Evolutionary conservation across 306 rosid genomes (phyloP).

Genomic region (Ammopiptanthus mongolicus): DNA sequence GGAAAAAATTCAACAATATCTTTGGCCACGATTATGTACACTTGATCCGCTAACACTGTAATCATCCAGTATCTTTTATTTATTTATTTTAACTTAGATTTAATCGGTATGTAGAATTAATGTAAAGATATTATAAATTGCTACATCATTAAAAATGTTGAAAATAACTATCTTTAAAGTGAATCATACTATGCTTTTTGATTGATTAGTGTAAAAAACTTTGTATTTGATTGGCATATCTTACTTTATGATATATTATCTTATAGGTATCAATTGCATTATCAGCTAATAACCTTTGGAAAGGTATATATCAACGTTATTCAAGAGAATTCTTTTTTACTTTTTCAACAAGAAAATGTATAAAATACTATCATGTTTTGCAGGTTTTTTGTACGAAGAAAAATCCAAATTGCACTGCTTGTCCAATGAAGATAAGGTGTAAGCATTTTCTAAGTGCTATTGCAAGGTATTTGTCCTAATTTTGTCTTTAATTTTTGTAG

Average conservation of each 20-base stretch:
- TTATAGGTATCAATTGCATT: constrained; percentile 69
- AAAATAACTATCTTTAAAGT: too few relatives aligned
- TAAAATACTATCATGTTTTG: background rate
- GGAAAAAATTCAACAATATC: constrained; percentile 58
- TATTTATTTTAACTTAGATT: too few relatives aligned
- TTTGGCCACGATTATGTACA: constrained; percentile 61
- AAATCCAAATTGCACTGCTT: constrained; percentile 61
- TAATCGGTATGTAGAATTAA: too few relatives aligned
- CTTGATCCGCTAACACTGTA: constrained; percentile 48
- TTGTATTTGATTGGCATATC: background rate
- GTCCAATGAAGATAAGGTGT: constrained; percentile 60
- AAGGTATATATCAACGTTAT: constrained; percentile 36
- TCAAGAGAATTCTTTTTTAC: too few relatives aligned
- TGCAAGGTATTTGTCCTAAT: too few relatives aligned
- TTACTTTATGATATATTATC: background rate
- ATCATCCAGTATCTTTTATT: background rate
- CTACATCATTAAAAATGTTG: too few relatives aligned
- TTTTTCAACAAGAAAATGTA: background rate
- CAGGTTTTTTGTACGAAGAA: constrained; percentile 67
- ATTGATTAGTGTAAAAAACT: too few relatives aligned
- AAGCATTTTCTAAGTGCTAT: constrained; percentile 24
- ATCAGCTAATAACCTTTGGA: constrained; percentile 78
- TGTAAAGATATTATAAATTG: too few relatives aligned
- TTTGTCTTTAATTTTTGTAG: too few relatives aligned
- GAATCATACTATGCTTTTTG: too few relatives aligned